A percentile compares a stretch with the other conserved stretches of the same genome.
Conservation (phyloP, 2,329 filamentous ascomycete genomes). For the Elsinoe batatas region DNA sequence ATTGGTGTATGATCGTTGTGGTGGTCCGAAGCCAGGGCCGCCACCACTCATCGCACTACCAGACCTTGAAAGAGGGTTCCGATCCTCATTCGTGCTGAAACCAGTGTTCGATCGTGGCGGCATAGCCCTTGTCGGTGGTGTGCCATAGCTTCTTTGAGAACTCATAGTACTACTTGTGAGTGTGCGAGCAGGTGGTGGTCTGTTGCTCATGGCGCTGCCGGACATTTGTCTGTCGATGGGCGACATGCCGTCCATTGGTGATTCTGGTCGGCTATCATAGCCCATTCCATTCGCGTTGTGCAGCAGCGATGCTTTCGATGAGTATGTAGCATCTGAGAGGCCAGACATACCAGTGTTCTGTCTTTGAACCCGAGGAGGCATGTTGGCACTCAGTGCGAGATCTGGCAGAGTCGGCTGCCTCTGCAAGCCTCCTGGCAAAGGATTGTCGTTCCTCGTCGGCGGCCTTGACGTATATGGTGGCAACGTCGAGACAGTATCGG, state of each 20-base stretch:
- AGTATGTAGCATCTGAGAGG: slow-evolving; percentile 47
- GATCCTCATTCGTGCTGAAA: slow-evolving; percentile 17
- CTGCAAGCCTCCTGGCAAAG: slow-evolving; percentile 18
- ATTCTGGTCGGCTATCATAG: slow-evolving; percentile 14
- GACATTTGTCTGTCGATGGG: slow-evolving; percentile 15
- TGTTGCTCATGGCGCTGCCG: background rate
- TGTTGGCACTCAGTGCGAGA: slow-evolving; percentile 22
- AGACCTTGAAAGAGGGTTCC: slow-evolving; percentile 16
- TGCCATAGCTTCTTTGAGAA: slow-evolving; percentile 1
- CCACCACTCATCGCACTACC: slow-evolving; percentile 16
- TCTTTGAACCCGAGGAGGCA: slow-evolving; percentile 6
- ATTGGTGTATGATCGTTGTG: slow-evolving; percentile 21
- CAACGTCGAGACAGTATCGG: slow-evolving; percentile 32
- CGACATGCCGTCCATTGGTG: background rate
- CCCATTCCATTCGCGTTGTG: slow-evolving; percentile 53
- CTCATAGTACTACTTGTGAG: slow-evolving; percentile 12
- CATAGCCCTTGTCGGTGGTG: slow-evolving; percentile 14
- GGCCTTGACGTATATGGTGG: slow-evolving; percentile 44
- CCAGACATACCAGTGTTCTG: slow-evolving; percentile 33
- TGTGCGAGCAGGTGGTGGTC: slow-evolving; percentile 3
- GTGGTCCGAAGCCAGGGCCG: slow-evolving; percentile 14
- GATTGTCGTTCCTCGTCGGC: slow-evolving; percentile 37
- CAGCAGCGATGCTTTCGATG: slow-evolving; percentile 54
- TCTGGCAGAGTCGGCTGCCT: slow-evolving; percentile 34
- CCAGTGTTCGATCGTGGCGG: slow-evolving; percentile 19